Percentiles rank a stretch among this genome's conserved stretches.
Evolutionary conservation across 2,329 filamentous ascomycete species (phyloP).

Genomic region (Rugonectria rugulosa): DNA sequence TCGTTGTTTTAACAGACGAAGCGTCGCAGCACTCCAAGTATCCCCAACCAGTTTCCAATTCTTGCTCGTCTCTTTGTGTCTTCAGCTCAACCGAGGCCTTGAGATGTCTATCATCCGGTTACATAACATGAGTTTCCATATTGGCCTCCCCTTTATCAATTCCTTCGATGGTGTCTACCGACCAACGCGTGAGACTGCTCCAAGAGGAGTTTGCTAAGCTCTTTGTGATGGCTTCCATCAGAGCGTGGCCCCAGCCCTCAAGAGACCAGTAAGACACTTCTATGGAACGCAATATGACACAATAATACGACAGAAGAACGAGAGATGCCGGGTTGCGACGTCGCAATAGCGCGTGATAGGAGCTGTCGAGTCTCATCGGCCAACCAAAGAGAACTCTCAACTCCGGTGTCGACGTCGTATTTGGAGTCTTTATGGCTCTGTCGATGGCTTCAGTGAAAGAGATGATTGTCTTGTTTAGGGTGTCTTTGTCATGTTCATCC

Average conservation of each 20-base stretch:
- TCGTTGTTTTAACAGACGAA: too few species aligned
- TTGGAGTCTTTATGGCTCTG: not conserved
- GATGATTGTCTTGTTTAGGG: not conserved
- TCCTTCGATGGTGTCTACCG: not conserved
- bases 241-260: not conserved
- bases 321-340: constrained; percentile 3
- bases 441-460: not conserved
- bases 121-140: too few species aligned
- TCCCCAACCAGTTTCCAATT: too few species aligned
- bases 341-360: constrained; percentile 2
- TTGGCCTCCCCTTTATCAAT: too few species aligned
- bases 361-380: constrained; percentile 7
- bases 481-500: too few species aligned
- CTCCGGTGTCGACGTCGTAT: not conserved
- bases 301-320: constrained; percentile 10
- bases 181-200: constrained; percentile 12
- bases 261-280: constrained; percentile 14
- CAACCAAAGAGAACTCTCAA: constrained; percentile 16
- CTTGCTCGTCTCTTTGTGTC: too few species aligned
- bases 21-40: too few species aligned
- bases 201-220: constrained; percentile 1
- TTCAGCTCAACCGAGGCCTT: too few species aligned
- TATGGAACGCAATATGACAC: constrained; percentile 7
- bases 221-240: constrained; percentile 3
- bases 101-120: too few species aligned